These are phyloP conservation scores for Punctularia strigosozonata DNA, from an alignment of 768 basidiomycete species.

Conservation along the genomic window DNA sequence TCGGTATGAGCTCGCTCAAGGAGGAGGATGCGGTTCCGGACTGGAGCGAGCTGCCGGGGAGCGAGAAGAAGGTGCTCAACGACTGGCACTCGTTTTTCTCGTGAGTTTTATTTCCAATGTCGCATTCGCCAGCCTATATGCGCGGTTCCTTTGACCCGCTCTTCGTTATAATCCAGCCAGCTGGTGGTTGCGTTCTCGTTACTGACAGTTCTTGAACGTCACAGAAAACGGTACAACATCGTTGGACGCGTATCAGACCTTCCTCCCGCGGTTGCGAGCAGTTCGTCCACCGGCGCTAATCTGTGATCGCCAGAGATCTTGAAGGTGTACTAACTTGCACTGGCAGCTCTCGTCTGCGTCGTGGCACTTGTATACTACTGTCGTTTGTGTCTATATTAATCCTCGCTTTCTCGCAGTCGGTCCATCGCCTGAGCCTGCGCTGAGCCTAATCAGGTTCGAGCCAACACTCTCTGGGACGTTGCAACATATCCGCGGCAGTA, in stretches of 20 bases:
- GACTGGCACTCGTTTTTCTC: slow-evolving; percentile 86
- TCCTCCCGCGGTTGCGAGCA: slow-evolving; percentile 25
- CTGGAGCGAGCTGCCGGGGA: slow-evolving; percentile 61
- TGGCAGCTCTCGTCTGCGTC: too few relatives aligned
- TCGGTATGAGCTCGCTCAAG: slow-evolving; percentile 85
- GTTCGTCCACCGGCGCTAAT: too few relatives aligned
- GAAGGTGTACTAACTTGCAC: too few relatives aligned
- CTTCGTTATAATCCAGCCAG: slow-evolving; percentile 1
- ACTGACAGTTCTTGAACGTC: slow-evolving; percentile 1
- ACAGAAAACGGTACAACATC: slow-evolving; percentile 78
- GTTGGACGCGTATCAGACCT: slow-evolving; percentile 63
- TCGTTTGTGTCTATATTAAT: too few relatives aligned
- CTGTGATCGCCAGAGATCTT: too few relatives aligned
- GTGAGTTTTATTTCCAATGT: slow-evolving; percentile 41
- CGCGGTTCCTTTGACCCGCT: neutral
- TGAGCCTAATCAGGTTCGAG: too few relatives aligned
- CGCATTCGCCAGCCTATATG: too few relatives aligned
- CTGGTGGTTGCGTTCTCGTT: slow-evolving; percentile 1
- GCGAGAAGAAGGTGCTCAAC: slow-evolving; percentile 68
- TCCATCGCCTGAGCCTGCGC: too few relatives aligned
- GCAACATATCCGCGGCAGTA: too few relatives aligned
- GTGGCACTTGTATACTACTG: too few relatives aligned
- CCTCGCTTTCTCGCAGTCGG: too few relatives aligned
- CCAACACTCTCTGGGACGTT: too few relatives aligned
- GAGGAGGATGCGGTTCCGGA: slow-evolving; percentile 80